These are phyloP conservation scores for Diplogelasinospora grovesii DNA, from an alignment of 495 filamentous ascomycete species.

Conservation along the genomic window DNA sequence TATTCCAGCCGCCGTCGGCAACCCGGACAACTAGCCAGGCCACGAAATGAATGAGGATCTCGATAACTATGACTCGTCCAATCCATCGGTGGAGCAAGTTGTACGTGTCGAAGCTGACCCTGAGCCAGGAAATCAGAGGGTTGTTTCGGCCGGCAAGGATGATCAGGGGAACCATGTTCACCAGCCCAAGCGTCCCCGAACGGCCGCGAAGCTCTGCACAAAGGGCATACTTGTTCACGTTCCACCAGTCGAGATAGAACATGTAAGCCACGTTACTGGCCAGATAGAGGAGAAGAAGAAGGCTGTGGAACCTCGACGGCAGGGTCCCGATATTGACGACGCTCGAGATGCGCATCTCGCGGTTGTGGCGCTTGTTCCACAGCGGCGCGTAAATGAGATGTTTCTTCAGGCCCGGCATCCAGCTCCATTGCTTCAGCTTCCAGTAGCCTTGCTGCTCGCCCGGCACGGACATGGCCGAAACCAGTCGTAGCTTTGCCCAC, in stretches of 20 bases:
- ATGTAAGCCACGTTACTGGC: conserved; percentile 60
- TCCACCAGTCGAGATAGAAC: conserved; percentile 52
- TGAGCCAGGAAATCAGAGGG: conserved; percentile 73
- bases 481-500: conserved; percentile 39
- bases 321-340: conserved; percentile 79
- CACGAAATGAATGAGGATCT: conserved; percentile 66
- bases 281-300: conserved; percentile 61
- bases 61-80: conserved; percentile 74
- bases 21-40: conserved; percentile 69
- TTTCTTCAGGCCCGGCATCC: conserved; percentile 61
- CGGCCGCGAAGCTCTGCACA: conserved; percentile 65
- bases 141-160: conserved; percentile 90
- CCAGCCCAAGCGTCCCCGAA: conserved; percentile 69
- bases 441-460: conserved; percentile 43
- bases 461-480: conserved; percentile 40
- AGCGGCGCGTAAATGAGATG: conserved; percentile 80
- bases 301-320: conserved; percentile 72
- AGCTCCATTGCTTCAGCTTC: conserved; percentile 38
- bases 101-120: conserved; percentile 93
- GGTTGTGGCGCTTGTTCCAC: conserved; percentile 75
- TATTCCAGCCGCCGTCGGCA: conserved; percentile 57
- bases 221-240: conserved; percentile 45
- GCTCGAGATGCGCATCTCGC: conserved; percentile 70
- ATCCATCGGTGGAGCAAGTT: conserved; percentile 95
- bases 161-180: conserved; percentile 90